Evolutionary conservation across 371 early-diverging fungal genomes (phyloP), one percentile per base, ranked within the genome.

Genomic region (Dichotomocladium elegans): DNA sequence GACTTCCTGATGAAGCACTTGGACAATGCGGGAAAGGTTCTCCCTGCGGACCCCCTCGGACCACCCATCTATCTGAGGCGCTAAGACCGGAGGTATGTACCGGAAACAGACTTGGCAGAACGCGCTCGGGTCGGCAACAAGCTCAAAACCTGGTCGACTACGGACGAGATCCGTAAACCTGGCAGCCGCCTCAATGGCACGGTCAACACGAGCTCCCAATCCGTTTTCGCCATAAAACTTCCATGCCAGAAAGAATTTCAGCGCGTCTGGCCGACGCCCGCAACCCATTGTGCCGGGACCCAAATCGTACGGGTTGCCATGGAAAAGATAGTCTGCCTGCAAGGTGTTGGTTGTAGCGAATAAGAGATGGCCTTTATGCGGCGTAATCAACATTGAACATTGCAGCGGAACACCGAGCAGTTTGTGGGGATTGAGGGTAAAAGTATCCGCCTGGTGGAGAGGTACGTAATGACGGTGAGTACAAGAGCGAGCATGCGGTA

Each of bases 341-440:
- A 86, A 57, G 0, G 82, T 62, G 48, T 90, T 89, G 41, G 86
- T 76, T 17, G 72, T 60, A 1, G 75, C 72, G 52, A 86, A 82
- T 9, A 74, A 47, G 24, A 65, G 21, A 31, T 76, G 70, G 0
- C 66, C 77, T 17, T 65, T 28, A 12, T 76, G 77, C 22, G 80
- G 70, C n/a, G 88, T 78, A 4, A 92, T 56, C 11, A 94, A 60
- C 57, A 87, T 81, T 21, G 91, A 90, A 59, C 94, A 94, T 62
- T 91, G 92, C 44, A 89, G 56, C 0, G 94, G 90, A 8, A 89
- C 85, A 31, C 92, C 92, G 24, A 94, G 63, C 53, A 94, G 73
- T 70, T 94, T 94, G 69, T 94, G 94, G 4, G 94, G 93, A 51
- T 91, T 92, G 43, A 92, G 30, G 0, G 90, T 87, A 41, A 92